Base-by-base conservation (phyloP, 2,329 filamentous ascomycete species). In the Xylaria sp. region DNA sequence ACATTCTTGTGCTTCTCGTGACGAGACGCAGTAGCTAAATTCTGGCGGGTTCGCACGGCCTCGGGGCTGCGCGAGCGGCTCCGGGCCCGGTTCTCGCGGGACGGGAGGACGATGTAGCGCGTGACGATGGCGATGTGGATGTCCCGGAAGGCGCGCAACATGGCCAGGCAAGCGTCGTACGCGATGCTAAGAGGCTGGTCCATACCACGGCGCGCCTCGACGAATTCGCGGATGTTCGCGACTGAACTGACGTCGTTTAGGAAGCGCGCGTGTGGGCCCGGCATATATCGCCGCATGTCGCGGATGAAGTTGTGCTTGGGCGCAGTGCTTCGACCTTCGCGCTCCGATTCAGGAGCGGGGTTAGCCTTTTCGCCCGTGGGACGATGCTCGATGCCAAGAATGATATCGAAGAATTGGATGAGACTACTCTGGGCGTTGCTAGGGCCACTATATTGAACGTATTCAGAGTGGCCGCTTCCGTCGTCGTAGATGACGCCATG, bases 261-360 rank as follows among this genome's bases (percentile, higher is more conserved):
- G 82, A 99, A 99, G 50, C 92, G 90, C 3, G 94, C 92, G 78
- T 99, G 96, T 0, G 92, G 89, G 0, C 94, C 95, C 0, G 96
- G 96, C 96, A 99, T 99, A 82, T 99, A 99, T 55, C 88, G 88
- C 67, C 95, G 92, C 96, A 99, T 99, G 73, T 99, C 96, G 77
- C 92, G 90, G 78, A 99, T 95, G 82, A 99, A 99, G 77, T 96
- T 97, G 82, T 97, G 90, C 50, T 87, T 86, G 5, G 89, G 86
- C 28, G 86, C 83, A 15, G 59, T 13, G 67, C 74, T 69, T 23
- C 76, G 76, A 7, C 78, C 74, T 52, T 87, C 86, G 61, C 84
- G 84, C 44, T 85, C 85, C 4, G 81, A 80, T 28, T 83, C 82
- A 13, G 82, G 80, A 1, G 81, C 77, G 18, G 80, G 75, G 56